phyloP scores from a whole-genome alignment of 1,284 basidiomycete species.

The Cystobasidium pallidum region DNA sequence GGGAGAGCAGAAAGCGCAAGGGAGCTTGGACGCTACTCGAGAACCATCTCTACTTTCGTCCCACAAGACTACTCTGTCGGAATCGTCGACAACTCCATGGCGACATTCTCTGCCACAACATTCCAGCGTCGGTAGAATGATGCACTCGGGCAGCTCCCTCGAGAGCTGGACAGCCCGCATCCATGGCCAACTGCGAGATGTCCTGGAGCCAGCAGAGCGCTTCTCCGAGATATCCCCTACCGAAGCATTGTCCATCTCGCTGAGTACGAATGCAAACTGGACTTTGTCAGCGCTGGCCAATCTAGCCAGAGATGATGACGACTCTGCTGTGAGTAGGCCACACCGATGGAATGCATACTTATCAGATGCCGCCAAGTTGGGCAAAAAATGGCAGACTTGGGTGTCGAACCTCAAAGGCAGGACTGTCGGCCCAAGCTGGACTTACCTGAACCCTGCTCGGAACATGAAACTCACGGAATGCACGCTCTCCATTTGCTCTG shows the following conservation, averaged over 20 bases:
- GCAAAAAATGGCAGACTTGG: too few species aligned
- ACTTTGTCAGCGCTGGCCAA: constrained; percentile 30
- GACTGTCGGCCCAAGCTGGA: not conserved
- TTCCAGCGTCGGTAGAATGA: not conserved
- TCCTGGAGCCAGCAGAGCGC: constrained; percentile 29
- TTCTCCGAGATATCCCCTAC: constrained; percentile 28
- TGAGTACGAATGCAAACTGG: constrained; percentile 17
- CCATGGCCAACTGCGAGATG: constrained; percentile 16
- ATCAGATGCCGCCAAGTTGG: too few species aligned
- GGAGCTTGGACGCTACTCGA: not conserved
- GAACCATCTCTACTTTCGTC: not conserved
- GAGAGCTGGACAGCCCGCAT: constrained; percentile 27
- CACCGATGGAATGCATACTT: too few species aligned
- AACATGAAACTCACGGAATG: not conserved
- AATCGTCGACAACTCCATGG: not conserved
- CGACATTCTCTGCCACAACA: not conserved
- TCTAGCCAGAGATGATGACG: constrained; percentile 25
- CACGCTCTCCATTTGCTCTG: not conserved
- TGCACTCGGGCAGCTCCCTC: constrained; percentile 18
- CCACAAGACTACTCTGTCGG: too few species aligned
- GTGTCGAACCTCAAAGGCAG: not conserved
- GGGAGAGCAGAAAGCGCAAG: too few species aligned
- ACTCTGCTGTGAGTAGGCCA: constrained; percentile 24
- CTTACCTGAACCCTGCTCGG: not conserved
- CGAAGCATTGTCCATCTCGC: constrained; percentile 10